These are phyloP conservation scores for Mariannaea elegans DNA, from an alignment of 2,329 filamentous ascomycete species.

Conservation along the genomic window DNA sequence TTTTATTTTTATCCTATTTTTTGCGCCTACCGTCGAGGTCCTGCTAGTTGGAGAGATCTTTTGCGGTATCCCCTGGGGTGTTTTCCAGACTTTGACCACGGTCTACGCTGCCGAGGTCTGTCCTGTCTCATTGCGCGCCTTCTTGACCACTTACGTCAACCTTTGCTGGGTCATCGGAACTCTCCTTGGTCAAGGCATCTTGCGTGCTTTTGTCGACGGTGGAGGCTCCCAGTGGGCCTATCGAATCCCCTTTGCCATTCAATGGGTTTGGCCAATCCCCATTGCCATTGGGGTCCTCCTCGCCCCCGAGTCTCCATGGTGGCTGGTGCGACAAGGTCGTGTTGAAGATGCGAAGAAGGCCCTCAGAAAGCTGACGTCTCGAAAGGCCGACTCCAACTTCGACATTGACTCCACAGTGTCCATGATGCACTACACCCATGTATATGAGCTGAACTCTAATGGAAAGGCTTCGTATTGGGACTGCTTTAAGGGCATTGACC, in stretches of 20 bases:
- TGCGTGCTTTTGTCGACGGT: conserved; percentile 40
- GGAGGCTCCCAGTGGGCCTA: conserved; percentile 31
- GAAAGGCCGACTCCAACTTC: not conserved
- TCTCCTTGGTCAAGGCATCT: not conserved
- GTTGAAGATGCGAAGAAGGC: not conserved
- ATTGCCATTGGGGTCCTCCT: conserved; percentile 7
- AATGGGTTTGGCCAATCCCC: conserved; percentile 36
- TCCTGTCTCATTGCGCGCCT: conserved; percentile 45
- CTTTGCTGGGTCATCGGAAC: conserved; percentile 4
- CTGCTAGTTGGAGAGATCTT: conserved; percentile 55
- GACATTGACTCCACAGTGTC: not conserved
- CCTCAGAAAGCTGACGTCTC: not conserved
- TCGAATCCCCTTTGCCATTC: conserved; percentile 38
- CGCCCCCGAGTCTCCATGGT: not conserved
- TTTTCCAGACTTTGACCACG: conserved; percentile 50
- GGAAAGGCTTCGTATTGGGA: conserved; percentile 37
- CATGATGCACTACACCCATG: not conserved
- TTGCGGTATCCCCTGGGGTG: conserved; percentile 50
- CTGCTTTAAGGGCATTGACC: conserved; percentile 57
- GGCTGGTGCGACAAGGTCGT: not conserved
- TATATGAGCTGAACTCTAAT: not conserved
- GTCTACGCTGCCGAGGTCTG: conserved; percentile 53
- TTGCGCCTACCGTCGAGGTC: conserved; percentile 37
- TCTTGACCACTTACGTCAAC: conserved; percentile 42
- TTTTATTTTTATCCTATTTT: conserved; percentile 53